These are phyloP conservation scores for Aspergillus nidulans DNA, from an alignment of 495 filamentous ascomycete species.

Conservation along the genomic window DNA sequence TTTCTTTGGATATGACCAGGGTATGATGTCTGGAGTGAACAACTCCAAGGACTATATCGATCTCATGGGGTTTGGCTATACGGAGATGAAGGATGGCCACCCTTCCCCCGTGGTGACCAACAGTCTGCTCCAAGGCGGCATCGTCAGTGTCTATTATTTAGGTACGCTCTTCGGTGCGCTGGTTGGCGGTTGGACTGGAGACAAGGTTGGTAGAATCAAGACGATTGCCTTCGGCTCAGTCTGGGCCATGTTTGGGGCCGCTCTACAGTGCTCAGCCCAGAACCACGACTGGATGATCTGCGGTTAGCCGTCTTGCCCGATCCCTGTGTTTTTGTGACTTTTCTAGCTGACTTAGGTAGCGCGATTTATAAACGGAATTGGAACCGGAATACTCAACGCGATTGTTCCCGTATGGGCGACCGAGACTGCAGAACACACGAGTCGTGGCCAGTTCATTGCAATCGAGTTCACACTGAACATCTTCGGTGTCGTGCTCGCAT, in stretches of 20 bases:
- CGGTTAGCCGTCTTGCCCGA: constrained; percentile 28
- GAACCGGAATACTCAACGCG: constrained; percentile 69
- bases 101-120: constrained; percentile 52
- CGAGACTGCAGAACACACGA: constrained; percentile 63
- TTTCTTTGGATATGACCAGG: constrained; percentile 65
- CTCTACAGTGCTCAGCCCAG: constrained; percentile 58
- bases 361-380: constrained; percentile 61
- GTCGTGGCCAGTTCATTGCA: constrained; percentile 64
- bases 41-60: constrained; percentile 60
- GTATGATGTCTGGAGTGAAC: constrained; percentile 75
- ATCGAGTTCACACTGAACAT: constrained; percentile 74
- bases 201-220: constrained; percentile 58
- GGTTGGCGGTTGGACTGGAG: constrained; percentile 57
- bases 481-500: constrained; percentile 67
- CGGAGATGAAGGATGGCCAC: constrained; percentile 40
- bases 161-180: constrained; percentile 59
- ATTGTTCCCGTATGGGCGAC: constrained; percentile 71
- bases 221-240: constrained; percentile 52
- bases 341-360: constrained; percentile 30
- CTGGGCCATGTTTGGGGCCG: constrained; percentile 57
- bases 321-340: neutral
- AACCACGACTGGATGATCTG: constrained; percentile 70
- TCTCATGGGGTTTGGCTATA: constrained; percentile 62
- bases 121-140: constrained; percentile 62
- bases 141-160: constrained; percentile 68